A percentile compares a stretch with the other conserved stretches of the same genome.
phyloP scores from a whole-genome alignment of 192 early-diverging fungal species.

The Chytriomyces sp. region DNA sequence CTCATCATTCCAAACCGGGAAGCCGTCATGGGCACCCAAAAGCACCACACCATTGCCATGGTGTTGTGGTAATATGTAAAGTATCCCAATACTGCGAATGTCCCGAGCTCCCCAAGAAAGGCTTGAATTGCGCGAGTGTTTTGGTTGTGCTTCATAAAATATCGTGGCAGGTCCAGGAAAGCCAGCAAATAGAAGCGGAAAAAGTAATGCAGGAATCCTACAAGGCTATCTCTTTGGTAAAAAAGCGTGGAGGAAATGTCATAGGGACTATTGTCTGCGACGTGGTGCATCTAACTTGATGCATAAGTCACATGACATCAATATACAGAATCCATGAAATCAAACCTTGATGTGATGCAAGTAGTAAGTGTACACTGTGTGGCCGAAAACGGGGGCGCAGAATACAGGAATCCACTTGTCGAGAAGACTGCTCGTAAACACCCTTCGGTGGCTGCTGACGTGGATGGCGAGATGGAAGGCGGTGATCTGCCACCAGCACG shows the following conservation, averaged over 20 bases:
- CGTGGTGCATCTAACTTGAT: constrained; percentile 41
- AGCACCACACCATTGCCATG: constrained; percentile 34
- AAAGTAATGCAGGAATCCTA: constrained; percentile 50
- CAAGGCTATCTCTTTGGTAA: constrained; percentile 46
- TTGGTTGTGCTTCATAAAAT: constrained; percentile 41
- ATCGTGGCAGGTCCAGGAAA: constrained; percentile 35
- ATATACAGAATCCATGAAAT: not conserved
- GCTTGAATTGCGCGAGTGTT: not conserved
- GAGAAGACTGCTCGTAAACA: constrained; percentile 11
- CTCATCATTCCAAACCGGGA: constrained; percentile 51
- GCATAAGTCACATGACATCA: not conserved
- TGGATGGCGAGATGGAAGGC: constrained; percentile 45
- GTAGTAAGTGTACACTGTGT: constrained; percentile 46
- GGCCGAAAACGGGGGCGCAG: constrained; percentile 38
- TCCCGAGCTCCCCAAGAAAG: constrained; percentile 34
- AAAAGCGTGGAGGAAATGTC: constrained; percentile 43
- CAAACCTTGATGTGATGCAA: constrained; percentile 47
- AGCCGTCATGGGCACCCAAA: constrained; percentile 40
- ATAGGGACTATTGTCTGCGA: constrained; percentile 47
- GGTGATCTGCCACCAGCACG: constrained; percentile 20
- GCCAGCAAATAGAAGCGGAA: constrained; percentile 43
- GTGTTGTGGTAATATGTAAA: constrained; percentile 30
- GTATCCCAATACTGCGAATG: constrained; percentile 18
- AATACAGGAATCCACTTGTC: constrained; percentile 37
- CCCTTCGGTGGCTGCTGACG: constrained; percentile 30